These are phyloP conservation scores for Carex myosuroides DNA, from an alignment of 176 grass and related monocot genomes.

Conservation along the genomic window DNA sequence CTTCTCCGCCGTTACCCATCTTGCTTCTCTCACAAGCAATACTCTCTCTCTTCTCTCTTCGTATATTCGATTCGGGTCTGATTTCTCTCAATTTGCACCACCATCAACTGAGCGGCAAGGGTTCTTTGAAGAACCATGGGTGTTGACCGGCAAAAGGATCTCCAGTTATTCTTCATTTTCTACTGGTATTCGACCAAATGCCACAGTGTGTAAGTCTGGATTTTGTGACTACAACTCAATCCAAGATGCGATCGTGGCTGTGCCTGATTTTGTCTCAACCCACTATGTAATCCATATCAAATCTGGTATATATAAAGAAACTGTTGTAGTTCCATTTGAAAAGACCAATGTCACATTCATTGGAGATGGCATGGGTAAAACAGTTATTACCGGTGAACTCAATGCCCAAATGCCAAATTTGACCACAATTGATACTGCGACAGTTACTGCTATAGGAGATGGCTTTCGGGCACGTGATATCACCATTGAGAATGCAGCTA, in stretches of 20 bases:
- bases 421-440: constrained; percentile 49
- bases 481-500: constrained; percentile 65
- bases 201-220: constrained; percentile 43
- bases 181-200: constrained; percentile 20
- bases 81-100: neutral
- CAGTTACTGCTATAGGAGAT: constrained; percentile 40
- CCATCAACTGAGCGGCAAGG: constrained; percentile 20
- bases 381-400: constrained; percentile 40
- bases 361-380: constrained; percentile 50
- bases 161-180: constrained; percentile 22
- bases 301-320: constrained; percentile 58
- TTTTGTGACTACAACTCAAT: constrained; percentile 37
- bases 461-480: constrained; percentile 56
- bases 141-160: neutral
- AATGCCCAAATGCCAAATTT: constrained; percentile 42
- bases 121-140: constrained; percentile 11
- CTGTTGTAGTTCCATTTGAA: constrained; percentile 35
- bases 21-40: neutral
- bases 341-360: constrained; percentile 59
- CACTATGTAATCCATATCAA: constrained; percentile 40
- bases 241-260: constrained; percentile 42
- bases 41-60: constrained; percentile 22
- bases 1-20: constrained; percentile 2
- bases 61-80: neutral
- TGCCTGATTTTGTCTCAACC: constrained; percentile 23